Base-by-base conservation (phyloP, 306 rosid genomes). In the Cicer arietinum region DNA sequence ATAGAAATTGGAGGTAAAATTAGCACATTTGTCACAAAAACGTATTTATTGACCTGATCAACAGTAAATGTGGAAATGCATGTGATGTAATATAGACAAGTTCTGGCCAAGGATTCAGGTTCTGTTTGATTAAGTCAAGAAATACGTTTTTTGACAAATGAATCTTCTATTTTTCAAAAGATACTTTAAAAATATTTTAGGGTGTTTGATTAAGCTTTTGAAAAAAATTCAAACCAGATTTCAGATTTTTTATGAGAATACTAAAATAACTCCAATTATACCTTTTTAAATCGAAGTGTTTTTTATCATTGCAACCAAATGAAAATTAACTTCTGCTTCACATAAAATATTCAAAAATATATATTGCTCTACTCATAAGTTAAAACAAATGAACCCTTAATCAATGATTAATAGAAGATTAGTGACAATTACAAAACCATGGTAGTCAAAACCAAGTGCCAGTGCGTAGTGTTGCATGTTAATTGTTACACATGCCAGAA, bases 31-130 rank as follows among this genome's bases (percentile, higher is more conserved):
- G 73, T 62, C 53, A 46, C 3, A 67, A 10, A 67, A 67, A 65
- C 51, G 44, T 57, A 71, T 48, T 47, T 64, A 58, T 41, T 74
- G 43, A 69, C 64, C 39, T 18, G 22, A 50, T 58, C 79, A 75
- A 72, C 69, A 37, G 35, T 3, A 47, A 16, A 69, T 42, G 39
- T 76, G 52, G 22, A 68, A 40, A 73, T 40, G 80, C 70, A 62
- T 45, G 63, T 7, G 17, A 52, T 40, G 52, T 73, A 62, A 52
- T 37, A 73, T 60, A 62, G 57, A 50, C 56, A 69, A 42, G 50
- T 41, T 83, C 71, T 51, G 42, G 37, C 52, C 44, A 69, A 72
- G 73, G 63, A 61, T 39, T 61, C 40, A 17, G 16, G 54, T 39
- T 45, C 56, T 12, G 40, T 14, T 14, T 14, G 16, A 14, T 14